Conservation (phyloP, 768 basidiomycete species). For the Lentinula raphanica region DNA sequence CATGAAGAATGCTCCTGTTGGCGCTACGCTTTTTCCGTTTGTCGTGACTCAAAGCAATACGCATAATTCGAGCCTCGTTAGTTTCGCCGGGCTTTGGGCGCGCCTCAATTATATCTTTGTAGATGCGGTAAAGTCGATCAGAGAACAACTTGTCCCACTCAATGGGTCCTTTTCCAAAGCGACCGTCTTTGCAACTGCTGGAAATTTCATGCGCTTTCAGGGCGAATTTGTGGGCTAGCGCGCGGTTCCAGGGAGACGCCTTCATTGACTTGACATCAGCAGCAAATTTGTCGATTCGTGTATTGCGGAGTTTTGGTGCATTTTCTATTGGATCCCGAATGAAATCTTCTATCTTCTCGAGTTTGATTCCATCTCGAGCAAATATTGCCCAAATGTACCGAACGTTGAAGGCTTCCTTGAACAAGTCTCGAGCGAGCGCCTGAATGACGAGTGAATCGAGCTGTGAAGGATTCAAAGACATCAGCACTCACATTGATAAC, state of each 20-base stretch:
- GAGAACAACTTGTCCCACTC: neutral
- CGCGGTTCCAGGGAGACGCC: neutral
- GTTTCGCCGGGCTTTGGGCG: neutral
- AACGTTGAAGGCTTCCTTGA: neutral
- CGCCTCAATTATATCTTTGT: neutral
- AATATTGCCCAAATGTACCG: neutral
- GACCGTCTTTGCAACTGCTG: neutral
- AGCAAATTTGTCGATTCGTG: neutral
- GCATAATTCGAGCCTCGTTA: neutral
- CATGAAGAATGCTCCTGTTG: neutral
- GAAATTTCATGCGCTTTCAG: neutral
- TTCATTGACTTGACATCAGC: neutral
- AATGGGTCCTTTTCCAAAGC: neutral
- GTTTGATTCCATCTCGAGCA: neutral
- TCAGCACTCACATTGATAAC: neutral
- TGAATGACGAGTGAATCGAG: neutral
- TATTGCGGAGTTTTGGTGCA: neutral
- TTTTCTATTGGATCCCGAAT: neutral
- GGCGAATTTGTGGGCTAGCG: too few relatives aligned
- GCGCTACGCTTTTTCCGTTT: neutral
- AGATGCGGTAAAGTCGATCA: neutral
- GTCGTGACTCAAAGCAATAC: neutral
- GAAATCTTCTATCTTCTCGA: neutral
- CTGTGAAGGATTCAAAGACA: neutral
- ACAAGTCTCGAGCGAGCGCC: neutral